Evolutionary conservation across 768 basidiomycete species (phyloP), one percentile per base, ranked within the genome.

Genomic region (Termitomyces titanicus): DNA sequence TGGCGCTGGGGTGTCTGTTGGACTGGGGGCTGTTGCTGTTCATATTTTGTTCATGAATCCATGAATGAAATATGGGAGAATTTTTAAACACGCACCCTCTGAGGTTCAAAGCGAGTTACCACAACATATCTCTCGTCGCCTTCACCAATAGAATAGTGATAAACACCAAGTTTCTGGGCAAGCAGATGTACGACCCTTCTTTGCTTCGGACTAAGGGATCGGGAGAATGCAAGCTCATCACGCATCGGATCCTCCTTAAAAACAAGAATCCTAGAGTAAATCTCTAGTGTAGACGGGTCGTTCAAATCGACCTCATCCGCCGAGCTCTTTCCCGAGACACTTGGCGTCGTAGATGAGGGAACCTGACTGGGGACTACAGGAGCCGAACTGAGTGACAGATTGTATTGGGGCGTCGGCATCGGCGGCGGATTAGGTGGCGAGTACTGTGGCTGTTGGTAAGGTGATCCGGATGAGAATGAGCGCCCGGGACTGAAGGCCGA

Each of bases 211-310:
- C 82, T 76, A 18, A 98, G 80, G 13, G 87, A 85, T 53, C 92
- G 77, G n/a, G 95, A 94, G 71, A 98, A 98, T 5, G 95, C 94
- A 52, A 98, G 84, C 70, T 98, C 95, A 64, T 98, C 95, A 34
- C 96, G 82, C 92, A 98, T 94, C 63, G 82, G 85, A 69, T 98
- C 95, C 63, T 97, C 94, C 76, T 96, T 98, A 85, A 99, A 99
- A 37, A 98, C 79, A 37, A 98, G 75, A 60, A 98, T 91, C 61
- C 94, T 83, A 47, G 97, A 98, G 69, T 98, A 98, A 62, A 99
- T 97, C 72, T 98, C 96, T 61, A 99, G 76, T 9, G 94, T 96
- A 25, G 89, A 86, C 3, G 96, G 89, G 69, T 99, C 97, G 64
- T 98, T 98, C 63, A 98, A 77, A 70, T 99, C 96, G 55, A 99